These are phyloP conservation scores for Lolium rigidum DNA, from an alignment of 176 grass and related monocot genomes.

Conservation along the genomic window DNA sequence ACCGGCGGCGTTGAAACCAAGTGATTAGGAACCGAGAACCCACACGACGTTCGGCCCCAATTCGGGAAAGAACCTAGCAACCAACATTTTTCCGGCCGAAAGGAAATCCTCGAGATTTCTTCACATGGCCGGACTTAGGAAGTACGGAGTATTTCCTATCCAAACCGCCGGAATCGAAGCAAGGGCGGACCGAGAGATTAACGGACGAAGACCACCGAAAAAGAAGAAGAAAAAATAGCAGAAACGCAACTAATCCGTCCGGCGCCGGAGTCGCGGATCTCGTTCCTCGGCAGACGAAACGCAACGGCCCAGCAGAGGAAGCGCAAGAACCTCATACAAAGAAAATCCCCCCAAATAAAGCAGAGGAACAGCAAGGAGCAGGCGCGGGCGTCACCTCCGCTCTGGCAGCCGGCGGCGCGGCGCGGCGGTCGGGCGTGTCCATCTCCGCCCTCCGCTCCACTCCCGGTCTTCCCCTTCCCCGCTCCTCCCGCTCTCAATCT, in stretches of 20 bases:
- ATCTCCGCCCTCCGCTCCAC: neutral
- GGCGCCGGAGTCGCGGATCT: conserved; percentile 13
- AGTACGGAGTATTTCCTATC: neutral
- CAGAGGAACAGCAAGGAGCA: neutral
- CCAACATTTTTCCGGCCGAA: neutral
- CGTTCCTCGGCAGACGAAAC: neutral
- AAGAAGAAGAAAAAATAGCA: neutral
- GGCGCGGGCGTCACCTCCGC: conserved; percentile 45
- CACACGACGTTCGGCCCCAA: neutral
- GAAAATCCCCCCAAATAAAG: neutral
- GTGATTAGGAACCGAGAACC: neutral
- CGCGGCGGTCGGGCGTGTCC: neutral
- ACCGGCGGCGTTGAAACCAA: neutral
- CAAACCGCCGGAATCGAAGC: neutral
- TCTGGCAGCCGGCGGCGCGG: conserved; percentile 16
- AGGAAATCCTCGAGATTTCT: neutral
- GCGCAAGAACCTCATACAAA: neutral
- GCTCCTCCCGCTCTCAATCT: neutral
- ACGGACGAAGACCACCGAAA: neutral
- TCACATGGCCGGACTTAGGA: neutral
- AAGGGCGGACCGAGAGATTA: neutral
- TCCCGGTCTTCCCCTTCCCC: neutral
- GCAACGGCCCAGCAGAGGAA: neutral
- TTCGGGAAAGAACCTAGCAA: neutral
- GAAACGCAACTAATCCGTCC: neutral